A percentile compares a stretch with the other conserved stretches of the same genome.
These are phyloP conservation scores for Sporothrix mexicana DNA, from an alignment of 2,329 filamentous ascomycete genomes.

Conservation along the genomic window DNA sequence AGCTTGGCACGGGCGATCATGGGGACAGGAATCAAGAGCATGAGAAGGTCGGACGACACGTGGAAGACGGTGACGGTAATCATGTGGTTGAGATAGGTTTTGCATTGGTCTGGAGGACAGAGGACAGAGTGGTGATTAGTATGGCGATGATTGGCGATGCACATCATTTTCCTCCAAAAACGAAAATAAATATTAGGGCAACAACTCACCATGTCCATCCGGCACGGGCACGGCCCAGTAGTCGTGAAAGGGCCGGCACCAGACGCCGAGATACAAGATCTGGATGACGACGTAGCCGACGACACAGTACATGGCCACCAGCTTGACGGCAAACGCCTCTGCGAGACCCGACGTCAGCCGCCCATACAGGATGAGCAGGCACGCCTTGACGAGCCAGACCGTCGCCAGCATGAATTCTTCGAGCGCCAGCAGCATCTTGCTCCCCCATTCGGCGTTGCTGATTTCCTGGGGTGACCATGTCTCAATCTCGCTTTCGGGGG, in stretches of 20 bases:
- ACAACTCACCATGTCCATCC: conserved; percentile 41
- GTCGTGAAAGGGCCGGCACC: conserved; percentile 58
- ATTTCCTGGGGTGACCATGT: conserved; percentile 54
- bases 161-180: too few relatives aligned
- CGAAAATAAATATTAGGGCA: too few relatives aligned
- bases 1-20: conserved; percentile 51
- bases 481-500: conserved; percentile 46
- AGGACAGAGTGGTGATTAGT: not conserved
- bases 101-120: conserved; percentile 48
- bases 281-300: conserved; percentile 37
- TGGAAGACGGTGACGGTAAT: conserved; percentile 56
- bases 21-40: conserved; percentile 54
- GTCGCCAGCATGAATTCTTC: conserved; percentile 59
- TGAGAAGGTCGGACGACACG: conserved; percentile 52
- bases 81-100: conserved; percentile 55
- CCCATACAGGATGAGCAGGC: conserved; percentile 58
- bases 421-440: conserved; percentile 59
- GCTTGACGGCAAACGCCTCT: conserved; percentile 45
- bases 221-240: conserved; percentile 58
- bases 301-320: conserved; percentile 45
- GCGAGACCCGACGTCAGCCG: conserved; percentile 53
- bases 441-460: conserved; percentile 54
- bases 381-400: conserved; percentile 60
- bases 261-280: conserved; percentile 46
- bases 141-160: not conserved